These are phyloP conservation scores for Dalbergia oliveri DNA, from an alignment of 306 rosid genomes.

Conservation along the genomic window DNA sequence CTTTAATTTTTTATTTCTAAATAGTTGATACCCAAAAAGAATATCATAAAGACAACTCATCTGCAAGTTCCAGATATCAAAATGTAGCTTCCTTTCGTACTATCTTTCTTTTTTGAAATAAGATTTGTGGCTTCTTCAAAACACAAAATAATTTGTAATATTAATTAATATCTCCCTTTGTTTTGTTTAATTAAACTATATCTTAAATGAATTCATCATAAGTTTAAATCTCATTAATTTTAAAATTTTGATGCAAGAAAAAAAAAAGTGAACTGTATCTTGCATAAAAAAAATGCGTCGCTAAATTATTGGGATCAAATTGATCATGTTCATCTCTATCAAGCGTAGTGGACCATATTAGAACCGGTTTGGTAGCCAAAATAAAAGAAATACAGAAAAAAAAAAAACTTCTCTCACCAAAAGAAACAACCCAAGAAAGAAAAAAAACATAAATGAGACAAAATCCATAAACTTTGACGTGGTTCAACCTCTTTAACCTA, in stretches of 20 bases:
- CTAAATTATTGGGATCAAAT: not conserved
- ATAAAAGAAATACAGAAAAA: too few relatives aligned
- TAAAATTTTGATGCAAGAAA: too few relatives aligned
- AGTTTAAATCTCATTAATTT: too few relatives aligned
- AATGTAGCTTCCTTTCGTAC: not conserved
- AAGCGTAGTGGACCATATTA: not conserved
- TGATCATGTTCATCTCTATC: not conserved
- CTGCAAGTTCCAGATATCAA: not conserved
- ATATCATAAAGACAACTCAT: slow-evolving; percentile 9
- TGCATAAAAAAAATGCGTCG: not conserved
- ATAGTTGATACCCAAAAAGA: not conserved
- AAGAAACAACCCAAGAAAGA: too few relatives aligned
- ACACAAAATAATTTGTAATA: slow-evolving; percentile 3
- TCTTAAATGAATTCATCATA: not conserved
- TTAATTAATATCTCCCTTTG: too few relatives aligned
- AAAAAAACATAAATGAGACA: too few relatives aligned
- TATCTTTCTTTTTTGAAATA: too few relatives aligned
- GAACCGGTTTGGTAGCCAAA: not conserved
- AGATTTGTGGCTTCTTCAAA: not conserved
- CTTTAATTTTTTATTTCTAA: not conserved
- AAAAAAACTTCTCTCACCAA: too few relatives aligned
- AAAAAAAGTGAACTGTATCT: too few relatives aligned
- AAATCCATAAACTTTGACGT: too few relatives aligned
- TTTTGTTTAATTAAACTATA: not conserved
- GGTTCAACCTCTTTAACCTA: too few relatives aligned